These are phyloP conservation scores for Lactifluus volemus DNA, from an alignment of 768 basidiomycete genomes.

Conservation along the genomic window DNA sequence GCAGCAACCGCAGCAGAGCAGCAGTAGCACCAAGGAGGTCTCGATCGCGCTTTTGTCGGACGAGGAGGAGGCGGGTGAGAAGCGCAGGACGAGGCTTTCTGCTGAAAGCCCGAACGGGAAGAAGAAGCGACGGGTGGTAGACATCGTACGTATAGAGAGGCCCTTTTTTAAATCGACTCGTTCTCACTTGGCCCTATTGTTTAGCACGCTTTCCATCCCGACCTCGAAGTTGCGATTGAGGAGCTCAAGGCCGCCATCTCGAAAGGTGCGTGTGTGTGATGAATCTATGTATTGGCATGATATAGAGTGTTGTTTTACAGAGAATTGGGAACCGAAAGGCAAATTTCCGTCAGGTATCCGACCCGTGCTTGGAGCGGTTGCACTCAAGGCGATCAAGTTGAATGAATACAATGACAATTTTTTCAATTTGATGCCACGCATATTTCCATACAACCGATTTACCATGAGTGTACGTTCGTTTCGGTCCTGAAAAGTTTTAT, in stretches of 20 bases:
- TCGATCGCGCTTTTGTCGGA: constrained; percentile 42
- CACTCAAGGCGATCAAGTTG: constrained; percentile 69
- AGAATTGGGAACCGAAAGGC: constrained; percentile 71
- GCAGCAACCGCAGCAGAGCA: constrained; percentile 21
- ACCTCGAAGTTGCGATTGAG: constrained; percentile 53
- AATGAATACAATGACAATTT: constrained; percentile 90
- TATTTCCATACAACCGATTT: constrained; percentile 94
- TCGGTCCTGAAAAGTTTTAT: not conserved
- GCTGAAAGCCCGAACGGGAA: constrained; percentile 30
- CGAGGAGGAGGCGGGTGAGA: constrained; percentile 25
- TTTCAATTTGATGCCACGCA: constrained; percentile 75
- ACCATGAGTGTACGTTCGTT: constrained; percentile 67
- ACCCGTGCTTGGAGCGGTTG: constrained; percentile 59
- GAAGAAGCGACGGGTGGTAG: constrained; percentile 65
- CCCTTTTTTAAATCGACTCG: not conserved
- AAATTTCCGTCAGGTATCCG: constrained; percentile 85
- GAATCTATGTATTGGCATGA: not conserved
- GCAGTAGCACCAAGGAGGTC: constrained; percentile 36
- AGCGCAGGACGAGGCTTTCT: constrained; percentile 6
- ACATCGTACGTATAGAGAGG: constrained; percentile 38
- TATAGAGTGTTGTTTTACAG: constrained; percentile 29
- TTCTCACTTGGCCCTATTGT: not conserved
- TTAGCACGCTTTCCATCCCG: constrained; percentile 62
- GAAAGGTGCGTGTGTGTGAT: constrained; percentile 43
- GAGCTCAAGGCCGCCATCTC: constrained; percentile 52